Evolutionary conservation across 106 monocot genomes (phyloP), one percentile per base, ranked within the genome.

Genomic region (Ottelia alismoides): DNA sequence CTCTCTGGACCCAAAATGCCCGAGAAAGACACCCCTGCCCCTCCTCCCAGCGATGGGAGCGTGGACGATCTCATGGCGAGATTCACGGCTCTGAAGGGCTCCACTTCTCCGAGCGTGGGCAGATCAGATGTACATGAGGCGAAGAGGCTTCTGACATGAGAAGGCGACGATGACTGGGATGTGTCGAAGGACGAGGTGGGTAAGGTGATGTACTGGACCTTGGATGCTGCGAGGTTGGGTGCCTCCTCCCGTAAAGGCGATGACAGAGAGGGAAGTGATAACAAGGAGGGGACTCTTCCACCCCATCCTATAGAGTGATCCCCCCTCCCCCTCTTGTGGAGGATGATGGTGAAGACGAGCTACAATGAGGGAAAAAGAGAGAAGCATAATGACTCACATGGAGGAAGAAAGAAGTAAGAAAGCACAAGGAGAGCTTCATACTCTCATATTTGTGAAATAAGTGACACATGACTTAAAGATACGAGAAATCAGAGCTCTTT

Each of bases 161-260:
- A 9, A 9, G 20, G 40, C 6, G 16, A 16, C 16, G 16, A 45
- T 0, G 20, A 27, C 19, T 68, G 61, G 16, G 51, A 47, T 0
- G 76, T 62, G 25, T 73, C 73, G 48, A 54, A 80, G 57, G 49
- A 78, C 24, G 85, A 85, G 72, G 90, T 84, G 61, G 90, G 85
- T 55, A 81, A 78, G 60, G 29, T 91, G 71, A 63, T 91, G 62
- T 60, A 66, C 64, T 91, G 90, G 90, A 84, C 84, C 1, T 78
- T 81, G 67, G 90, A 91, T 22, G 75, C 51, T 47, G 67, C 32
- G 17, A 56, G 48, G 22, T 61, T 61, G 9, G 67, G 30, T 2
- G 27, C 52, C 0, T 17, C 51, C 1, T 30, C 30, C 11, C 12
- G 14, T 9, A 12, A 9, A 12, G 26, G 26, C 9, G 31, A n/a